Evolutionary conservation across 1,284 basidiomycete genomes (phyloP).

Genomic region (Marasmius oreades): DNA sequence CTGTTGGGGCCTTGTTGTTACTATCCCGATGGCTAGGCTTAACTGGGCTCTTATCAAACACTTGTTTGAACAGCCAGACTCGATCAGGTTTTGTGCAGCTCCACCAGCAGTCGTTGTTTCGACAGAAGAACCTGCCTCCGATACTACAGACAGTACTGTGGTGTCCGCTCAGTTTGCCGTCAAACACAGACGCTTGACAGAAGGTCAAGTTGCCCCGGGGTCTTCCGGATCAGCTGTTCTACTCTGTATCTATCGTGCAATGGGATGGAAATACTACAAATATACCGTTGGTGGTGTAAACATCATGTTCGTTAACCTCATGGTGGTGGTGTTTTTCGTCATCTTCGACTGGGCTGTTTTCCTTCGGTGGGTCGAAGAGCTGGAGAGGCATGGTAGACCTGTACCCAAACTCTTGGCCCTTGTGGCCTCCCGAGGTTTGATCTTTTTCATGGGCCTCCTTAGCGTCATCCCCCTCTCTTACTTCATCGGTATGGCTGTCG

Average conservation of each 20-base stretch:
- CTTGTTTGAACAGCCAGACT: conserved; percentile 78
- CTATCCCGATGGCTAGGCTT: conserved; percentile 97
- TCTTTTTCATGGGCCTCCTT: conserved; percentile 85
- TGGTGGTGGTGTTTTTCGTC: conserved; percentile 93
- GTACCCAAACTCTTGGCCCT: conserved; percentile 66
- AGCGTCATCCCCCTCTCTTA: conserved; percentile 97
- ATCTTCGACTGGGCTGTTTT: conserved; percentile 92
- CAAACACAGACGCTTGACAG: conserved; percentile 49
- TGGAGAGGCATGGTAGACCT: conserved; percentile 47
- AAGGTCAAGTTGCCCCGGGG: conserved; percentile 76
- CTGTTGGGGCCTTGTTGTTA: conserved; percentile 92
- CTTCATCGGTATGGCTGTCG: conserved; percentile 99
- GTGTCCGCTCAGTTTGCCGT: conserved; percentile 44
- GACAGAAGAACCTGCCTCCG: conserved; percentile 23
- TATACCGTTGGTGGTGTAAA: conserved; percentile 99
- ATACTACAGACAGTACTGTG: conserved; percentile 15
- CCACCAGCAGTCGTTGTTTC: conserved; percentile 58
- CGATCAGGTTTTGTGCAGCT: conserved; percentile 89
- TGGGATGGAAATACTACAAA: conserved; percentile 95
- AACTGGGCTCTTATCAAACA: conserved; percentile 91
- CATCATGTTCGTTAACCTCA: conserved; percentile 95
- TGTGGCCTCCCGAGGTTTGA: conserved; percentile 73
- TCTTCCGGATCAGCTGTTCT: conserved; percentile 80
- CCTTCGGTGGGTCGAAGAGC: conserved; percentile 63
- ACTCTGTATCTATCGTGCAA: conserved; percentile 92